Conservation (phyloP, 2,329 filamentous ascomycete genomes). For the Cyphellophora europaea region DNA sequence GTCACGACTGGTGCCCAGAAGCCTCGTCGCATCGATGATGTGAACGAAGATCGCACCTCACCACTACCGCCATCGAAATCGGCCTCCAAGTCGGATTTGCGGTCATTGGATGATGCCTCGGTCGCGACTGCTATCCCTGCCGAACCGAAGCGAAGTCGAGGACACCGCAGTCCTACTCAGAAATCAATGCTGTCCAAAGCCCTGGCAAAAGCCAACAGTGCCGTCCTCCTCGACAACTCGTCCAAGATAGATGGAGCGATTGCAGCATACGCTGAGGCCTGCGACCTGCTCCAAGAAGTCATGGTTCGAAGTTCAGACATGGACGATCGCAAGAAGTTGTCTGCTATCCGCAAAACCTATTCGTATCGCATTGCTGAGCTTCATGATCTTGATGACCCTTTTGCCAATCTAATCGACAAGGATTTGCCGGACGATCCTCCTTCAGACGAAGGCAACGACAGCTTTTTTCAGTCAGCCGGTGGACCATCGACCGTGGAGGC, state of each 20-base stretch:
- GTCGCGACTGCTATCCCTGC: not conserved
- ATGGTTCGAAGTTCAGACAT: constrained; percentile 74
- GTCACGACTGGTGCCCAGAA: constrained; percentile 6
- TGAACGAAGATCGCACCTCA: constrained; percentile 5
- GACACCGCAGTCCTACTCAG: constrained; percentile 54
- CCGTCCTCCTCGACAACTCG: constrained; percentile 90
- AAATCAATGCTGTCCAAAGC: constrained; percentile 97
- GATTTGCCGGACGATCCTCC: constrained; percentile 63
- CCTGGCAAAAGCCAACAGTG: constrained; percentile 88
- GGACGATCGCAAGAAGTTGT: constrained; percentile 81
- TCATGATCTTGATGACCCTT: constrained; percentile 53
- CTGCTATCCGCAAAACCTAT: constrained; percentile 88
- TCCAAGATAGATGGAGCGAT: constrained; percentile 89
- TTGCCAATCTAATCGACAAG: constrained; percentile 51
- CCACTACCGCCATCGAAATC: constrained; percentile 3
- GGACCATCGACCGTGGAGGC: constrained; percentile 19
- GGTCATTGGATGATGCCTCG: not conserved
- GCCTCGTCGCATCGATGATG: not conserved
- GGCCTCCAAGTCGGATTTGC: not conserved
- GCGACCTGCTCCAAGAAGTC: constrained; percentile 76
- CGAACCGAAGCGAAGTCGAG: constrained; percentile 22
- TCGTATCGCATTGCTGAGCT: constrained; percentile 82
- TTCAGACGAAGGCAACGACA: constrained; percentile 45
- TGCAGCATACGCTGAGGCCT: constrained; percentile 85
- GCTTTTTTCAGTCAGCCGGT: constrained; percentile 10